These are phyloP conservation scores for Phalaenopsis equestris DNA, from an alignment of 106 monocot genomes.

Conservation along the genomic window DNA sequence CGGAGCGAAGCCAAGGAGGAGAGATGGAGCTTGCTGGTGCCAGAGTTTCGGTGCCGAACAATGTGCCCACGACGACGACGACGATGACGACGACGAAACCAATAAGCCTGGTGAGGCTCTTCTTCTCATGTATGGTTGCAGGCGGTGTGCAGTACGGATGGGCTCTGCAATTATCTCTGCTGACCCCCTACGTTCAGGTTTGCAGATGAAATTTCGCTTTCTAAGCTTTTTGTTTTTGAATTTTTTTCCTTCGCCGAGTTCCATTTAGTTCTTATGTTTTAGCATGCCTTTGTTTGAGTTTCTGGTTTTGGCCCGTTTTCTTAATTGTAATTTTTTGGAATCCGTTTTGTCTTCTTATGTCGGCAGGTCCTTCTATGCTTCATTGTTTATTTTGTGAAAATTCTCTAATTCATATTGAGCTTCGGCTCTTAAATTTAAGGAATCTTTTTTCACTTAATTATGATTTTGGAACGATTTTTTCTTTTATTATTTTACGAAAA, in stretches of 20 bases:
- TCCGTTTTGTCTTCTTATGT: too few relatives aligned
- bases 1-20: neutral
- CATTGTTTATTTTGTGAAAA: too few relatives aligned
- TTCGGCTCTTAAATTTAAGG: too few relatives aligned
- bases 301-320: neutral
- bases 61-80: neutral
- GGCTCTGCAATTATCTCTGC: slow-evolving; percentile 20
- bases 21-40: neutral
- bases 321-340: too few relatives aligned
- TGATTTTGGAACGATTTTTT: too few relatives aligned
- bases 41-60: neutral
- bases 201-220: neutral
- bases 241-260: neutral
- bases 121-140: slow-evolving; percentile 21
- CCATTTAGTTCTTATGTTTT: neutral
- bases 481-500: too few relatives aligned
- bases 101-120: slow-evolving; percentile 10
- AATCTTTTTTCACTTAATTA: too few relatives aligned
- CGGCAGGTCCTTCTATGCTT: too few relatives aligned
- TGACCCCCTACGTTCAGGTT: slow-evolving; percentile 17
- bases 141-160: slow-evolving; percentile 27
- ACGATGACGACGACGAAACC: slow-evolving; percentile 9
- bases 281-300: neutral
- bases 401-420: too few relatives aligned
- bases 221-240: neutral